Percentiles rank a stretch among this genome's conserved stretches.
phyloP scores from a whole-genome alignment of 345 rosid genomes.

The Tarenaya hassleriana region DNA sequence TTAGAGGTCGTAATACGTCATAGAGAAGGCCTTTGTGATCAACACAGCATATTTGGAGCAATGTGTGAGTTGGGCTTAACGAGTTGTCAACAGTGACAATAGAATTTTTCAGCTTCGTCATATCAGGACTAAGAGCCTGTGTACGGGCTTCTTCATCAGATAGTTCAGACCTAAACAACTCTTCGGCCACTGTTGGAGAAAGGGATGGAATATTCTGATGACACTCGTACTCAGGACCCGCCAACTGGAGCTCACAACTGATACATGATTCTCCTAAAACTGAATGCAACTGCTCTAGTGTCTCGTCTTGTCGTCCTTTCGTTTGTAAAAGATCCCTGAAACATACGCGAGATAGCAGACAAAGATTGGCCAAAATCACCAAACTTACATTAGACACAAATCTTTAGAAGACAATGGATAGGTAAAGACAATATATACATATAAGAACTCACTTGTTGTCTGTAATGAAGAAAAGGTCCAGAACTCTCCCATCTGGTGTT shows the following conservation, averaged over 20 bases:
- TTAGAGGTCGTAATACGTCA: constrained; percentile 71
- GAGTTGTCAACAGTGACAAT: constrained; percentile 55
- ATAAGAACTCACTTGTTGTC: constrained; percentile 57
- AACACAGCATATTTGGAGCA: constrained; percentile 62
- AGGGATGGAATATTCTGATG: constrained; percentile 48
- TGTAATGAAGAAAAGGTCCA: constrained; percentile 78
- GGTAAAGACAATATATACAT: no score
- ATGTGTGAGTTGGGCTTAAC: constrained; percentile 68
- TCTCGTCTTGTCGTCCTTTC: constrained; percentile 48
- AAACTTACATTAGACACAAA: no score
- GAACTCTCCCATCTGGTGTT: constrained; percentile 69
- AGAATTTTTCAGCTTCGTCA: constrained; percentile 49
- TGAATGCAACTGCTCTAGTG: constrained; percentile 48
- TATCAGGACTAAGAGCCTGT: constrained; percentile 58
- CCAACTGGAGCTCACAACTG: constrained; percentile 70
- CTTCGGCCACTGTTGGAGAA: constrained; percentile 49
- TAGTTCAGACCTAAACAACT: constrained; percentile 43
- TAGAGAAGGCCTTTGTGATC: constrained; percentile 81
- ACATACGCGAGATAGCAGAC: neutral
- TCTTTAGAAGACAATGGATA: neutral
- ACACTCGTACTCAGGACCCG: constrained; percentile 57
- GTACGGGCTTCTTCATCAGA: constrained; percentile 43
- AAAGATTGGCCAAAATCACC: neutral
- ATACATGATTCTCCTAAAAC: constrained; percentile 69
- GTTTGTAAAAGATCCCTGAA: constrained; percentile 73